Conservation (phyloP, 2,329 filamentous ascomycete species). For the Paramyrothecium sp. region DNA sequence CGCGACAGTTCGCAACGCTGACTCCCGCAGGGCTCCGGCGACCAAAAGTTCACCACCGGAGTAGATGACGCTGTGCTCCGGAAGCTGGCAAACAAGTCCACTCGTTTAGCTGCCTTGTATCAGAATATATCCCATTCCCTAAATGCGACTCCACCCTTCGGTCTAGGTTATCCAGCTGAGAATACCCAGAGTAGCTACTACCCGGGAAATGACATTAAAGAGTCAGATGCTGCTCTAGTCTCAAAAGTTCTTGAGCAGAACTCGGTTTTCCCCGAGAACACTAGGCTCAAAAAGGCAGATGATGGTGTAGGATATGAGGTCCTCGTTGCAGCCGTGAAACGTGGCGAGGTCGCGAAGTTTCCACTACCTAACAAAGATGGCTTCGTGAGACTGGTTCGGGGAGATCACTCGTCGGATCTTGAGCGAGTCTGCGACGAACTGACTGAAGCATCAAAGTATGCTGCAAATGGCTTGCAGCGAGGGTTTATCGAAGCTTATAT, state of each 20-base stretch:
- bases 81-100: constrained; percentile 37
- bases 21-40: constrained; percentile 45
- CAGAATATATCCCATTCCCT: constrained; percentile 41
- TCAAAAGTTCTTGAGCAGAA: constrained; percentile 49
- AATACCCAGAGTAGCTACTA: constrained; percentile 57
- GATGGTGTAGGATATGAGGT: constrained; percentile 41
- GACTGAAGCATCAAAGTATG: constrained; percentile 43
- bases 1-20: neutral
- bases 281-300: constrained; percentile 38
- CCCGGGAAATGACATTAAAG: constrained; percentile 47
- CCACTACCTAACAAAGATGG: constrained; percentile 1
- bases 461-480: constrained; percentile 51
- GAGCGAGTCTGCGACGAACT: constrained; percentile 44
- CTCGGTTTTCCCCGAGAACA: constrained; percentile 56
- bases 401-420: constrained; percentile 53
- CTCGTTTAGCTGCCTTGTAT: constrained; percentile 17
- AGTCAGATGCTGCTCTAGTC: constrained; percentile 51
- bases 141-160: constrained; percentile 47
- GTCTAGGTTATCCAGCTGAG: constrained; percentile 53
- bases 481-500: constrained; percentile 51
- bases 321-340: constrained; percentile 32
- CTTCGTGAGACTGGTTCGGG: constrained; percentile 37
- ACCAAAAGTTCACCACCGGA: constrained; percentile 58
- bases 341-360: constrained; percentile 3
- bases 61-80: constrained; percentile 39